These are phyloP conservation scores for Pythium guiyangense DNA, from an alignment of 352 stramenopile species.

Conservation along the genomic window DNA sequence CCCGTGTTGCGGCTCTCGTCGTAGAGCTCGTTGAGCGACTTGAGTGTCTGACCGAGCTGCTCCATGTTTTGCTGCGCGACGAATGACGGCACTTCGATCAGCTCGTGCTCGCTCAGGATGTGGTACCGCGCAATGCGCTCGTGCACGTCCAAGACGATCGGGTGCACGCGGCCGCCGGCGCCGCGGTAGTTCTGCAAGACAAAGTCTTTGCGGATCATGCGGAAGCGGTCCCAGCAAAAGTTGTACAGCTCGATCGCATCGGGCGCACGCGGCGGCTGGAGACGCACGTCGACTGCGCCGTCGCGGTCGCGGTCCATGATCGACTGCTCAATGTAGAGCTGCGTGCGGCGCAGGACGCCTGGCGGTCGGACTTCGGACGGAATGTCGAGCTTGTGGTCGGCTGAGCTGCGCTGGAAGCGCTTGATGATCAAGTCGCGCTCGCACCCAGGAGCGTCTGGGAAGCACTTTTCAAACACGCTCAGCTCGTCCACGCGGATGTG, in stretches of 20 bases:
- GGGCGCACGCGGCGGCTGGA: constrained; percentile 59
- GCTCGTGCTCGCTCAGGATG: constrained; percentile 93
- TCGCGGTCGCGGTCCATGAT: constrained; percentile 80
- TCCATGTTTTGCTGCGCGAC: constrained; percentile 89
- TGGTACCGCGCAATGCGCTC: constrained; percentile 95
- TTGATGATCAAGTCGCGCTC: constrained; percentile 82
- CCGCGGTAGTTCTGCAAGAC: constrained; percentile 96
- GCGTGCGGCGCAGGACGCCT: constrained; percentile 69
- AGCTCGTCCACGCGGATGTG: constrained; percentile 85
- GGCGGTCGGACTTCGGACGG: constrained; percentile 72
- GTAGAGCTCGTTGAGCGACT: constrained; percentile 86
- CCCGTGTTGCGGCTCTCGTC: constrained; percentile 73
- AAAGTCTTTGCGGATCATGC: constrained; percentile 96
- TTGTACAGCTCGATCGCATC: constrained; percentile 93
- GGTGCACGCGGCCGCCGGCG: constrained; percentile 89
- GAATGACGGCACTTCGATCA: constrained; percentile 81
- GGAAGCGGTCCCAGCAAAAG: constrained; percentile 95
- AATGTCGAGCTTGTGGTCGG: constrained; percentile 85
- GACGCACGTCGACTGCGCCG: constrained; percentile 53
- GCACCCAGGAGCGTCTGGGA: constrained; percentile 42
- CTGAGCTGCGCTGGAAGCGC: constrained; percentile 82
- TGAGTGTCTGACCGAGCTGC: constrained; percentile 83
- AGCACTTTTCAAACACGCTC: constrained; percentile 84
- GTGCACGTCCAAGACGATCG: constrained; percentile 90
- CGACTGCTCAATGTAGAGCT: constrained; percentile 80